Conservation (phyloP, 257 asterid species). For the Ophiorrhiza pumila region DNA sequence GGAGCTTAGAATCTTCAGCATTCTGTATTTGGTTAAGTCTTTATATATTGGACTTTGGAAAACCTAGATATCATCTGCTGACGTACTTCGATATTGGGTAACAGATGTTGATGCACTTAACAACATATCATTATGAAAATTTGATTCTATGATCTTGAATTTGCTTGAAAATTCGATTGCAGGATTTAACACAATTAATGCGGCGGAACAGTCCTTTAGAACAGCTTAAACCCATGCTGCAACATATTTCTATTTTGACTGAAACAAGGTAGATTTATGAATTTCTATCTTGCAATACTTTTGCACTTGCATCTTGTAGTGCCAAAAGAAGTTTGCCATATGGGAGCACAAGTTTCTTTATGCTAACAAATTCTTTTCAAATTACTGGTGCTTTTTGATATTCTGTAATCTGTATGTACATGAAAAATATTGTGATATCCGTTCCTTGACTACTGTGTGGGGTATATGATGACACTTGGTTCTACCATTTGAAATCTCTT, state of each 20-base stretch:
- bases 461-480: not conserved
- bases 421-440: too few relatives aligned
- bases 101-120: not conserved
- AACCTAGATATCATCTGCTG: not conserved
- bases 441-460: too few relatives aligned
- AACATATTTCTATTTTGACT: constrained; percentile 46
- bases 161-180: constrained; percentile 7
- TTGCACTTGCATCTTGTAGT: not conserved
- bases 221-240: constrained; percentile 37
- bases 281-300: not conserved
- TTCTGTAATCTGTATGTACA: too few relatives aligned
- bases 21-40: not conserved
- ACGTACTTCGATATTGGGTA: not conserved
- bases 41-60: not conserved
- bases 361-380: not conserved
- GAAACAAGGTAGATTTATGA: constrained; percentile 62
- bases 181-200: constrained; percentile 33
- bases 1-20: not conserved
- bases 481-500: too few relatives aligned
- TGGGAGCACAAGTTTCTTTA: not conserved
- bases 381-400: not conserved
- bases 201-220: constrained; percentile 42
- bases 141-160: not conserved
- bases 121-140: not conserved
- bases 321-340: not conserved